Evolutionary conservation across 169 alveolate genomes (phyloP).

Genomic region (Plasmodium inui): DNA sequence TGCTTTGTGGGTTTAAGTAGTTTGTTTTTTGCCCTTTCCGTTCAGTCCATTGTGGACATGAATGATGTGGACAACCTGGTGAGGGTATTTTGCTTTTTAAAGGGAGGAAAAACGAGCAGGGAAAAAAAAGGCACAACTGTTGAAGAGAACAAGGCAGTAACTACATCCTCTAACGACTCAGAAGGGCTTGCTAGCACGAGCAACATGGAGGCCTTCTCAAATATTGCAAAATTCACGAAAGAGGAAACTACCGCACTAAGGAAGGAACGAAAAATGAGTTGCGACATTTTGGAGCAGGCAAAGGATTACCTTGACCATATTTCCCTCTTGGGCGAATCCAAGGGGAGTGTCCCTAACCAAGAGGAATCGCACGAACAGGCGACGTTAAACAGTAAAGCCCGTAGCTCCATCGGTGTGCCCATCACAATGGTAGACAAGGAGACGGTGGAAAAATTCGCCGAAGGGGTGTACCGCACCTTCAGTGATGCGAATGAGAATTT

Average conservation of each 20-base stretch:
- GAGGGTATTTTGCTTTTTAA: background rate
- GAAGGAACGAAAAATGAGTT: constrained; percentile 13
- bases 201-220: background rate
- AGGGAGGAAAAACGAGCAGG: background rate
- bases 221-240: background rate
- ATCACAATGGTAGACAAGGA: background rate
- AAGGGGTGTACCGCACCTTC: constrained; percentile 4
- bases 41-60: constrained; percentile 23
- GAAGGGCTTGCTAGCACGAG: background rate
- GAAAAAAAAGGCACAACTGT: background rate
- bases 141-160: background rate
- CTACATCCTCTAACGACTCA: background rate
- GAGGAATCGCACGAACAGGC: background rate
- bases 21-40: constrained; percentile 51
- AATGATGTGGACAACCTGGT: background rate
- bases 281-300: background rate
- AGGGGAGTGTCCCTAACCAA: background rate
- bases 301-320: background rate
- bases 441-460: constrained; percentile 32
- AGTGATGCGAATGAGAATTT: constrained; percentile 6
- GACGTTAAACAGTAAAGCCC: background rate
- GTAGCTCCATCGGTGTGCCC: background rate
- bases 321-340: background rate
- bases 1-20: constrained; percentile 43
- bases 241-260: background rate